Percentiles rank a stretch among this genome's conserved stretches.
Evolutionary conservation across 2,329 filamentous ascomycete genomes (phyloP).

Genomic region (Zymoseptoria pseudotritici): DNA sequence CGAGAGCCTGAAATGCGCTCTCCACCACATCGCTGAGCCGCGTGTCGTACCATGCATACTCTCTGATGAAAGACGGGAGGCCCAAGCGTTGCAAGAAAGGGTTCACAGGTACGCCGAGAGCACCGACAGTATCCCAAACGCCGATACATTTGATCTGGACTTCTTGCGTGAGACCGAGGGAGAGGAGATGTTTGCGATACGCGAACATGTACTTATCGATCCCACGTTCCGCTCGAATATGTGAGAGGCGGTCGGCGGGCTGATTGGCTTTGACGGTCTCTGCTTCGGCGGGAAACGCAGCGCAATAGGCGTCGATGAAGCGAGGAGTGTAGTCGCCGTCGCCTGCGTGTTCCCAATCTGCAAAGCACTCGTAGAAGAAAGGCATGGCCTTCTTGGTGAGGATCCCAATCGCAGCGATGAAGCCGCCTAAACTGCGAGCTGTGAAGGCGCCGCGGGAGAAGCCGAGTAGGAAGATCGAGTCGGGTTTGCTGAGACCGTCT

Average conservation of each 20-base stretch:
- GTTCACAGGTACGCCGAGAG: slow-evolving; percentile 31
- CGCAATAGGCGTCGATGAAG: slow-evolving; percentile 25
- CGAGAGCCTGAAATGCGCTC: slow-evolving; percentile 50
- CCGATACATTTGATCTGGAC: slow-evolving; percentile 35
- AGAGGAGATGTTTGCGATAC: slow-evolving; percentile 22
- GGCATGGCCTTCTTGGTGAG: slow-evolving; percentile 31
- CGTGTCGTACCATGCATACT: slow-evolving; percentile 31
- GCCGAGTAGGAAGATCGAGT: slow-evolving; percentile 40
- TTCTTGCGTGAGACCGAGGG: slow-evolving; percentile 17
- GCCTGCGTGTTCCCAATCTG: slow-evolving; percentile 29
- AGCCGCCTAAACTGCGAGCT: slow-evolving; percentile 36
- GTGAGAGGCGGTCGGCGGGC: slow-evolving; percentile 8
- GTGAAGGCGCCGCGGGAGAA: slow-evolving; percentile 43
- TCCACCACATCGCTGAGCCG: slow-evolving; percentile 34
- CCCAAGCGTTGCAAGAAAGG: slow-evolving; percentile 24
- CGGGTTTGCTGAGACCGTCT: slow-evolving; percentile 23
- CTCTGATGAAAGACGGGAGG: slow-evolving; percentile 25
- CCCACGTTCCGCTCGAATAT: slow-evolving; percentile 1
- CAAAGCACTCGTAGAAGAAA: slow-evolving; percentile 29
- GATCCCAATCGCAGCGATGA: slow-evolving; percentile 39
- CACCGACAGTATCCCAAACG: slow-evolving; percentile 45
- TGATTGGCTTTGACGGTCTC: slow-evolving; percentile 10
- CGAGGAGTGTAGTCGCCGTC: slow-evolving; percentile 21
- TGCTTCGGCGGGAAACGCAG: slow-evolving; percentile 13
- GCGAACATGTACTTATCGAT: slow-evolving; percentile 23